A percentile compares a stretch with the other conserved stretches of the same genome.
Conservation (phyloP, 305 asterid genomes). For the Solanum hybrid region DNA sequence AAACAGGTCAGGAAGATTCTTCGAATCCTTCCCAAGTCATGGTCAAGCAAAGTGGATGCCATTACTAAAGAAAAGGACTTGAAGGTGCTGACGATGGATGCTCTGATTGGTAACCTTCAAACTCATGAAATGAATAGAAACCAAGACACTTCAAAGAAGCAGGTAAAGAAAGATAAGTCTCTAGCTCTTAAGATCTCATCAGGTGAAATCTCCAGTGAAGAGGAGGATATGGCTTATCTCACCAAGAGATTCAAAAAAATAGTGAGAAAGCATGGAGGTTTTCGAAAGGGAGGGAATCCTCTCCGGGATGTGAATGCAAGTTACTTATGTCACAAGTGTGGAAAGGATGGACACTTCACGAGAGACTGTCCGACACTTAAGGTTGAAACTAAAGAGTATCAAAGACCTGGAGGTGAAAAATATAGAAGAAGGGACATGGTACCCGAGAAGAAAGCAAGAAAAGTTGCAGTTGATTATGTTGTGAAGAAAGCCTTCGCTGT, state of each 20-base stretch:
- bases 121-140: neutral
- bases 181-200: neutral
- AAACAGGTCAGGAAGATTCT: too few species aligned
- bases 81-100: neutral
- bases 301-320: neutral
- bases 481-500: too few species aligned
- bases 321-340: too few species aligned
- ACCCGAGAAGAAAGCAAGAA: too few species aligned
- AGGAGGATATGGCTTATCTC: neutral
- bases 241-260: neutral
- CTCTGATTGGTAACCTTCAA: neutral
- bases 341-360: too few species aligned
- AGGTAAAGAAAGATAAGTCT: neutral
- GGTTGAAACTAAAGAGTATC: neutral
- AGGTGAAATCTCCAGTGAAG: neutral
- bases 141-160: neutral
- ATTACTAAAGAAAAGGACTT: too few species aligned
- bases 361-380: neutral
- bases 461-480: too few species aligned
- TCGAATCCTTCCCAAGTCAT: too few species aligned
- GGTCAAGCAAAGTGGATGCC: neutral
- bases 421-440: neutral
- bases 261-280: neutral
- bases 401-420: neutral
- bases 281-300: neutral